Evolutionary conservation across 768 basidiomycete genomes (phyloP).

Genomic region (Boletus coccyginus): DNA sequence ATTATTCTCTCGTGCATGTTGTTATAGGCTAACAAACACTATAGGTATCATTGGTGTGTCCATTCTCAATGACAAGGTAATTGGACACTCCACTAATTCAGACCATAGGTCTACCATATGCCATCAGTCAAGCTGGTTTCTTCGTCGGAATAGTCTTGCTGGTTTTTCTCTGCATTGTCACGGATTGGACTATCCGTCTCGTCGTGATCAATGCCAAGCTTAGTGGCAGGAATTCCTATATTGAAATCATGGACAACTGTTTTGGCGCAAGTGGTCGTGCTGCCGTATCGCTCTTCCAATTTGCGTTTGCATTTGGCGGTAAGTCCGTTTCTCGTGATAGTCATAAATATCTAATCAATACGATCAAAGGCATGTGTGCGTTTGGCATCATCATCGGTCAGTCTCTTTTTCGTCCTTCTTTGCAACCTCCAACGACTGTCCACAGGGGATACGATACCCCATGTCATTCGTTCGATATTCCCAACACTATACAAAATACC

Average conservation of each 20-base stretch:
- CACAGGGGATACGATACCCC: conserved; percentile 90
- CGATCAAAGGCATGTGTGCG: conserved; percentile 82
- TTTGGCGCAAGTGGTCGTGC: conserved; percentile 91
- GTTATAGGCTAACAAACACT: conserved; percentile 16
- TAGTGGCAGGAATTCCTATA: conserved; percentile 88
- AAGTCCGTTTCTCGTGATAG: conserved; percentile 18
- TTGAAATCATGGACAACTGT: conserved; percentile 91
- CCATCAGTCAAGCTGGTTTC: conserved; percentile 92
- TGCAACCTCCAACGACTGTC: neutral
- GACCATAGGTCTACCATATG: conserved; percentile 82
- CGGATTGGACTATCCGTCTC: conserved; percentile 98
- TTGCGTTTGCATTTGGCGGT: conserved; percentile 97
- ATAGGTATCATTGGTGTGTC: conserved; percentile 70
- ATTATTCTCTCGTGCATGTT: neutral
- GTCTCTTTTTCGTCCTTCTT: conserved; percentile 1
- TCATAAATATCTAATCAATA: conserved; percentile 2
- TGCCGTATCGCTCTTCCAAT: conserved; percentile 95
- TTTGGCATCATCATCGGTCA: conserved; percentile 91
- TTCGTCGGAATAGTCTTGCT: conserved; percentile 83
- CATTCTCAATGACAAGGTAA: neutral
- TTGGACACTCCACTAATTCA: conserved; percentile 1
- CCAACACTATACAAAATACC: conserved; percentile 66
- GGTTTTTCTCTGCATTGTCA: conserved; percentile 73
- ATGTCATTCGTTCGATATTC: conserved; percentile 86
- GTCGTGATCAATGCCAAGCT: conserved; percentile 96